Base-by-base conservation (phyloP, 495 filamentous ascomycete genomes). In the Aspergillus nanangensis region DNA sequence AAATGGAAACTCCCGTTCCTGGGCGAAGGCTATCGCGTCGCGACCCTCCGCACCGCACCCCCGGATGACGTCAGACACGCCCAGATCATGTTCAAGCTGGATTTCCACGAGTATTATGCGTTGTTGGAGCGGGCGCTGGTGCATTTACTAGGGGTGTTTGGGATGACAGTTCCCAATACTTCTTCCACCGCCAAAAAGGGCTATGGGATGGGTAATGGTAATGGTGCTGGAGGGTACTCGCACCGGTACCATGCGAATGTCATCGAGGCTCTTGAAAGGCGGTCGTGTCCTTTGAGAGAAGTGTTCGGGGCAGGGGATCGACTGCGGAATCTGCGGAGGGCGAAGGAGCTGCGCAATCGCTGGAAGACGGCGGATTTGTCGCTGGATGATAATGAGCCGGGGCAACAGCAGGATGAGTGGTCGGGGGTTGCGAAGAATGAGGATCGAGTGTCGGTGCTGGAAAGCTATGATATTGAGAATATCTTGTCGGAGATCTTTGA, bases 31-130 rank as follows among this genome's bases (percentile, higher is more conserved):
- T 84, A 82, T 59, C 56, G 56, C 14, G 53, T 67, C 1, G 77
- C 77, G 2, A 70, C 70, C 3, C 48, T 62, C 15, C 61, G 53
- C 20, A 32, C 49, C 33, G 49, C 25, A 3, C 38, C 37, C 29
- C 22, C 38, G 3, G 53, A 44, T 15, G 53, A 61, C 10, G 39
- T 63, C 42, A 41, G 56, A 8, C 66, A 79, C 18, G 67, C 69
- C 0, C 76, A 82, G 51, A 71, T 78, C 22, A 84, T 84, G 73
- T 86, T 86, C 66, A 84, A 85, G 56, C 63, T 85, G 5, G 82
- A 86, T 50, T 86, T 84, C 50, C 78, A 82, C 63, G 82, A 86
- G 48, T 86, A 77, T 65, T 85, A 84, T 69, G 77, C 79, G 47
- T 64, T 83, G 1, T 67, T 85, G 14, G 82, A 86, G 59, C 76